A percentile compares a stretch with the other conserved stretches of the same genome.
Evolutionary conservation across 192 early-diverging fungal species (phyloP).

Genomic region (Spizellomyces punctatus): DNA sequence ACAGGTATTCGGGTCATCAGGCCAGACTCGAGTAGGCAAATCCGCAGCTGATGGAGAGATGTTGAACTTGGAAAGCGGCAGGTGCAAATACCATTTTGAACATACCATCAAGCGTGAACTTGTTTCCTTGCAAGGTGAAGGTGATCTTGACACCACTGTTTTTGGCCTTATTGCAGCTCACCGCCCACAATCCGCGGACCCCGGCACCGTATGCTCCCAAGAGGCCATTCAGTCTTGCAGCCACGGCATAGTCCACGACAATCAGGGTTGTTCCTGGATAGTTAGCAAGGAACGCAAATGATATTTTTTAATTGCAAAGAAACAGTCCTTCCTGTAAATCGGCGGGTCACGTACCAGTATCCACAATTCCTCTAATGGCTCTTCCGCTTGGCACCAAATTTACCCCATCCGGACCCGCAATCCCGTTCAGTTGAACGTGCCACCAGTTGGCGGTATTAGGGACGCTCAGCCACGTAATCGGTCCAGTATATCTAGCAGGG

Average conservation of each 20-base stretch:
- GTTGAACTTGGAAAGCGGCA: neutral
- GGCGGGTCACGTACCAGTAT: slow-evolving; percentile 17
- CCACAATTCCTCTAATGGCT: slow-evolving; percentile 19
- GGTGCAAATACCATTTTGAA: neutral
- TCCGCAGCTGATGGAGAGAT: slow-evolving; percentile 17
- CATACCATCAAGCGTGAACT: slow-evolving; percentile 22
- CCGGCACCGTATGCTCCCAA: slow-evolving; percentile 16
- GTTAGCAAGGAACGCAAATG: neutral
- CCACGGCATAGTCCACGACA: slow-evolving; percentile 25
- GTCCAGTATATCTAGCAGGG: slow-evolving; percentile 25
- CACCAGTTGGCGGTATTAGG: slow-evolving; percentile 25
- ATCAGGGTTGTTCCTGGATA: slow-evolving; percentile 21
- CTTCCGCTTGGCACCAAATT: slow-evolving; percentile 18
- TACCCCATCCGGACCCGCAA: slow-evolving; percentile 20
- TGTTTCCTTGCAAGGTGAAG: slow-evolving; percentile 18
- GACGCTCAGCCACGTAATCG: slow-evolving; percentile 33
- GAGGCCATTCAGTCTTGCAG: slow-evolving; percentile 8
- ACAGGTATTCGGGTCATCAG: slow-evolving; percentile 23
- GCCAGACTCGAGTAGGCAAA: slow-evolving; percentile 23
- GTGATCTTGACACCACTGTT: slow-evolving; percentile 12
- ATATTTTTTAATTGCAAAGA: neutral
- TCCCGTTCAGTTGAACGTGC: slow-evolving; percentile 22
- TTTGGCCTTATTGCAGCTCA: slow-evolving; percentile 13
- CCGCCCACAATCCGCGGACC: slow-evolving; percentile 21
- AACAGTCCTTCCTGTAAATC: neutral